These are phyloP conservation scores for Botrytis deweyae DNA, from an alignment of 2,329 filamentous ascomycete genomes.

Conservation along the genomic window DNA sequence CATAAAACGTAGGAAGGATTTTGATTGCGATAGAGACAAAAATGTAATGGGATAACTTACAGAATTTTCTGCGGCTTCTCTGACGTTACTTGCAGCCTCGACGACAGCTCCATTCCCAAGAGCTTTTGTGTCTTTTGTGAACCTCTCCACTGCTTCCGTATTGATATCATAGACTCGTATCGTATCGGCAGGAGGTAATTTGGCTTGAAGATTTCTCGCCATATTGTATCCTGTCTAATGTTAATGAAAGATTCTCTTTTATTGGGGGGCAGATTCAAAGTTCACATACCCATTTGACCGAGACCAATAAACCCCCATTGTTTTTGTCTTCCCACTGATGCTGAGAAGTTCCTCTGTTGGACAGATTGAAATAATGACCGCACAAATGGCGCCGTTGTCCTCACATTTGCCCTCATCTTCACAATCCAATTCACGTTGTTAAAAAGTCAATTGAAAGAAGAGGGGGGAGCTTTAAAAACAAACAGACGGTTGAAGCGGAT, in stretches of 20 bases:
- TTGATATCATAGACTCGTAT: conserved; percentile 68
- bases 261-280: conserved; percentile 20
- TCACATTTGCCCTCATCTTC: conserved; percentile 34
- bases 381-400: conserved; percentile 30
- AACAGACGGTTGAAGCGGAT: background rate
- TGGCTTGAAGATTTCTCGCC: conserved; percentile 68
- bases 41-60: conserved; percentile 47
- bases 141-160: conserved; percentile 52
- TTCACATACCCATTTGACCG: conserved; percentile 57
- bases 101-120: conserved; percentile 47
- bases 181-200: conserved; percentile 61
- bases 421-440: conserved; percentile 15
- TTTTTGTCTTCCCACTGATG: conserved; percentile 45
- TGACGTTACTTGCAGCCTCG: conserved; percentile 54
- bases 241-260: conserved; percentile 26
- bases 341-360: conserved; percentile 46
- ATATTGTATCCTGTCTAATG: conserved; percentile 61
- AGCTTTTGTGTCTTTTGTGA: conserved; percentile 49
- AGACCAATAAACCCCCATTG: conserved; percentile 60
- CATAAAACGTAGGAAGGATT: conserved; percentile 32
- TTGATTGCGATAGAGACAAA: background rate
- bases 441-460: background rate
- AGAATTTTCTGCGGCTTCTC: conserved; percentile 64
- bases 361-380: conserved; percentile 28
- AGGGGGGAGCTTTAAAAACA: background rate